Base-by-base conservation (phyloP, 805 yeast genomes). In the Saccharomycopsis amapae region DNA sequence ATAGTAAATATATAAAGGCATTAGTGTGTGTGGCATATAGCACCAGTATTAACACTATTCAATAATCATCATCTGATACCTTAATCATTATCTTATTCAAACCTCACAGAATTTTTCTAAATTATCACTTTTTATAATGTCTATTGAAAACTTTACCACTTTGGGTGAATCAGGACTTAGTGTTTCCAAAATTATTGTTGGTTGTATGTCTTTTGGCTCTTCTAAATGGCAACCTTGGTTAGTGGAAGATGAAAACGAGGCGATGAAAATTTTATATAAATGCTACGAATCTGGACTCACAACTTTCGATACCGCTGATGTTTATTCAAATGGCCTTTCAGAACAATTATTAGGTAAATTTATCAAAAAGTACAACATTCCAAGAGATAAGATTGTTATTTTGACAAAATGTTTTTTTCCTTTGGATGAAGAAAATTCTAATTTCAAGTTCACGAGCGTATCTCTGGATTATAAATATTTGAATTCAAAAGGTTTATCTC, bases 281-380 rank as follows among this genome's bases (percentile, higher is more conserved):
- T 69, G 69, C 19, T 72, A 71, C 48, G 75, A 71, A 44, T 22
- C 46, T 2, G 77, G 77, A 4, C 50, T 72, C 25, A 58, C 75
- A 51, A 73, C 76, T 2, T 74, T 61, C 50, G 79, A 73, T 52
- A 73, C 78, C 3, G 78, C 78, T 9, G 71, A 72, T 52, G 55
- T 58, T 7, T 74, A 74, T 52, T 65, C 72, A 17, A 70, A 68
- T 53, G 72, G 82, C 4, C 42, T 54, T 12, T 69, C 76, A 26
- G 82, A 76, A 58, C 54, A 58, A 4, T 50, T 76, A 2, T 40
- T 78, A 12, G 77, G 80, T 15, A 75, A 75, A 56, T 78, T 76
- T 53, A 53, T 78, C 49, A 66, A 68, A 52, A 64, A 66, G 46
- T 76, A 66, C 61, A 62, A 70, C 38, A 78, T 78, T n/a, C 10